phyloP scores from a whole-genome alignment of 2,329 filamentous ascomycete species.

The Colletotrichum zoysiae region DNA sequence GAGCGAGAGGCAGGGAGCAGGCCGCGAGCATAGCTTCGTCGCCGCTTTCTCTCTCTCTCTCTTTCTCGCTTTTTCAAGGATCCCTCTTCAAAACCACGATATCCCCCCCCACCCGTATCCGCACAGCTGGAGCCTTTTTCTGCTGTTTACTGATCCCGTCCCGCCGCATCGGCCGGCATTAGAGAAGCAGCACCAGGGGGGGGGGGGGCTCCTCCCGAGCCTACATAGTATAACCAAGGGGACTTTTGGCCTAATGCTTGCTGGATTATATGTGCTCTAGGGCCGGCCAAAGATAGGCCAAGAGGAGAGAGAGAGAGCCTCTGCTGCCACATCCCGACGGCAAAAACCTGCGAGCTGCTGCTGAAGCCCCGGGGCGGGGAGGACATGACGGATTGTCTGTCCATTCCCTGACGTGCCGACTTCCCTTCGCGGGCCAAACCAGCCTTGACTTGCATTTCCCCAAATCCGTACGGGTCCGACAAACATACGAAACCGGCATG shows the following conservation, averaged over 20 bases:
- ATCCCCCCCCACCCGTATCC: constrained; percentile 11
- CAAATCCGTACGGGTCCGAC: neutral
- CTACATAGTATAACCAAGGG: neutral
- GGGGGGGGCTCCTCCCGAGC: neutral
- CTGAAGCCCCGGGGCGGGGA: neutral
- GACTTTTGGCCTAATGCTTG: constrained; percentile 8
- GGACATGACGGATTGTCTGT: neutral
- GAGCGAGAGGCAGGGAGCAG: constrained; percentile 20
- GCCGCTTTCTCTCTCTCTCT: constrained; percentile 6
- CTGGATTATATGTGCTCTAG: neutral
- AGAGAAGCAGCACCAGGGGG: constrained; percentile 16
- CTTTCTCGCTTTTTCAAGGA: neutral
- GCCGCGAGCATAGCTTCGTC: constrained; percentile 25
- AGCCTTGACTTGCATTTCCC: neutral
- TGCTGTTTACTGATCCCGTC: constrained; percentile 10
- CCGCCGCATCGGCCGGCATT: constrained; percentile 23
- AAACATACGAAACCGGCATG: constrained; percentile 13
- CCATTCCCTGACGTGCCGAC: constrained; percentile 2
- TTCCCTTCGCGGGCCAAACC: neutral
- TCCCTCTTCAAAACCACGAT: constrained; percentile 8
- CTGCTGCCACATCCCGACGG: constrained; percentile 18
- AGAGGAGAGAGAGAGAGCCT: neutral
- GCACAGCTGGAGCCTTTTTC: neutral
- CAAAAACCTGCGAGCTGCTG: constrained; percentile 1
- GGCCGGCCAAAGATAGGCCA: neutral